A percentile compares a stretch with the other conserved stretches of the same genome.
phyloP scores from a whole-genome alignment of 352 stramenopile species.

The Globisporangium solare region DNA sequence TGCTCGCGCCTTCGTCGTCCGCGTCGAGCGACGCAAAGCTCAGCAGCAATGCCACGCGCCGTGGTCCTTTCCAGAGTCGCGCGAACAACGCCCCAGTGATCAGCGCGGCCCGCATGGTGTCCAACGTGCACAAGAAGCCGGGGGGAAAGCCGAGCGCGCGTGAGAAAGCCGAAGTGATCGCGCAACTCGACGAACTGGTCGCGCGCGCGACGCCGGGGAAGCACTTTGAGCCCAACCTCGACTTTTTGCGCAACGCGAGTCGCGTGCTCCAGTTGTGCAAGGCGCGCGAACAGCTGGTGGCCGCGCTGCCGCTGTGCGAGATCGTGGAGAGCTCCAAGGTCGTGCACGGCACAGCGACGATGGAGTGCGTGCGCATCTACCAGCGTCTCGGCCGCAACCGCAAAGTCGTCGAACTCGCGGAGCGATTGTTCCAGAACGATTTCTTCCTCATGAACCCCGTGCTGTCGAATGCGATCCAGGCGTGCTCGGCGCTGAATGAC shows the following conservation, averaged over 20 bases:
- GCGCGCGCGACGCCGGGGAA: constrained; percentile 22
- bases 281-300: constrained; percentile 42
- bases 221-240: constrained; percentile 31
- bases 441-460: constrained; percentile 65
- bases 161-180: constrained; percentile 12
- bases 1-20: background rate
- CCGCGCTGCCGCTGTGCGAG: constrained; percentile 52
- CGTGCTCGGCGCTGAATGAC: constrained; percentile 43
- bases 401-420: constrained; percentile 43
- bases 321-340: constrained; percentile 32
- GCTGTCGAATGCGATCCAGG: constrained; percentile 55
- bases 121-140: constrained; percentile 8
- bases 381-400: constrained; percentile 42
- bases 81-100: constrained; percentile 6
- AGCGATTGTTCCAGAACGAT: constrained; percentile 50
- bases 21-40: background rate
- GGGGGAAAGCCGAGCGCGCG: constrained; percentile 8
- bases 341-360: constrained; percentile 37
- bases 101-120: constrained; percentile 13
- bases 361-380: constrained; percentile 65
- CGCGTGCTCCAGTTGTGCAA: constrained; percentile 47
- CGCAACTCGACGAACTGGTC: constrained; percentile 38
- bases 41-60: background rate
- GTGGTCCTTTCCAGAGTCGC: constrained; percentile 7
- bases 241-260: constrained; percentile 43